phyloP scores from a whole-genome alignment of 78 protist genomes.

The Speleostelium caveatum region DNA sequence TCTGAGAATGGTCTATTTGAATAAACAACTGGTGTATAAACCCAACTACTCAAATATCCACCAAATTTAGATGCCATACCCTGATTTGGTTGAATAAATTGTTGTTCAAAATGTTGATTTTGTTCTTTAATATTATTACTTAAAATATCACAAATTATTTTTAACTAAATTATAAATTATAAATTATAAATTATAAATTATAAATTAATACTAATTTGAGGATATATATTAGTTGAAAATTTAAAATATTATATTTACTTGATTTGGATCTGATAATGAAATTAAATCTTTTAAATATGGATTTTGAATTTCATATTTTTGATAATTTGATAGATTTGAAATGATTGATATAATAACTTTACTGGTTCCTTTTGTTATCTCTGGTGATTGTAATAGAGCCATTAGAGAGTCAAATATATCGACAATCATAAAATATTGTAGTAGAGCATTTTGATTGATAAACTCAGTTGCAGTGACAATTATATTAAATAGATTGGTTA shows the following conservation, averaged over 20 bases:
- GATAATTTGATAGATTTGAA: slow-evolving; percentile 30
- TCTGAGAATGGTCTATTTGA: slow-evolving; percentile 32
- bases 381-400: slow-evolving; percentile 3
- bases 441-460: slow-evolving; percentile 65
- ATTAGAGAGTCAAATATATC: slow-evolving; percentile 21
- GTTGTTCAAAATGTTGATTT: slow-evolving; percentile 28
- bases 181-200: too few relatives aligned
- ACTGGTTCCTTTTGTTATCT: slow-evolving; percentile 7
- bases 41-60: slow-evolving; percentile 78
- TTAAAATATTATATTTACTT: not conserved
- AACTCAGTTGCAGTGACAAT: slow-evolving; percentile 66
- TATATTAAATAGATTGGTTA: slow-evolving; percentile 41
- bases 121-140: slow-evolving; percentile 19
- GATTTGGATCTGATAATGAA: not conserved
- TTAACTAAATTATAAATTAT: too few relatives aligned
- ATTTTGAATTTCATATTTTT: slow-evolving; percentile 60
- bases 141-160: too few relatives aligned
- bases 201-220: not conserved
- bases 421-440: slow-evolving; percentile 63
- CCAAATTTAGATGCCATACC: slow-evolving; percentile 24
- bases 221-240: not conserved
- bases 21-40: slow-evolving; percentile 37
- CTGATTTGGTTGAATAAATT: slow-evolving; percentile 56
- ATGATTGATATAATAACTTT: slow-evolving; percentile 8
- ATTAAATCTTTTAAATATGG: slow-evolving; percentile 26